Evolutionary conservation across 2,329 filamentous ascomycete genomes (phyloP), one percentile per base, ranked within the genome.

Genomic region (Pyrenochaeta sp.): DNA sequence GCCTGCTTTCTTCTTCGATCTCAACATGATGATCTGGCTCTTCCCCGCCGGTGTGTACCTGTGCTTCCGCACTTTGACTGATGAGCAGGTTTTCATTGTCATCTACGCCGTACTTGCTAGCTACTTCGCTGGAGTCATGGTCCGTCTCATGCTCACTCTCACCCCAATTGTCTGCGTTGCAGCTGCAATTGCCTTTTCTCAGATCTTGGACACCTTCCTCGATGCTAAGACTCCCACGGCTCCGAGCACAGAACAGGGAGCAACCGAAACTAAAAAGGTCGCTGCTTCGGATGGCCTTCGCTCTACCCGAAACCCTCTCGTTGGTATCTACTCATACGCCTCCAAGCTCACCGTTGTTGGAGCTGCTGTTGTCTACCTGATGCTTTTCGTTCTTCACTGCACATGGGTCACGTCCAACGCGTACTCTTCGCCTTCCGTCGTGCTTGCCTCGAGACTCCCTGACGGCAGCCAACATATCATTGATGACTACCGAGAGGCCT

Each of bases 371-470:
- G 73, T 89, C 24, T 99, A 96, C 71, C 83, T 99, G 6, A 74
- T 97, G 50, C 81, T 99, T 50, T 99, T 99, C 68, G 94, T 99
- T 43, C 82, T 93, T 38, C 94, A 99, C 79, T 99, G 94, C 77
- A 99, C 94, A 8, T 99, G 95, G 94, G 94, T 99, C 38, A 99
- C 94, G 11, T 97, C 94, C 5, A 97, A 97, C 67, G 95, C 94
- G 17, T 99, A 99, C 77, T 97, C 94, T 6, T 99, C 94, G 18
- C 94, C 94, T 5, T 99, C 94, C 0, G 94, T 99, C 37, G 94
- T 99, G 20, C 79, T 99, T 63, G 94, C 94, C 15, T 96, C 92
- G 68, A 85, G 86, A 58, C 81, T 96, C 76, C 91, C 93, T 2
- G 94, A 99, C 67, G 94, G 95, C 51, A 94, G 87, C 71, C 93